Conservation (phyloP, 2,329 filamentous ascomycete species). For the Phialophora verrucosa region DNA sequence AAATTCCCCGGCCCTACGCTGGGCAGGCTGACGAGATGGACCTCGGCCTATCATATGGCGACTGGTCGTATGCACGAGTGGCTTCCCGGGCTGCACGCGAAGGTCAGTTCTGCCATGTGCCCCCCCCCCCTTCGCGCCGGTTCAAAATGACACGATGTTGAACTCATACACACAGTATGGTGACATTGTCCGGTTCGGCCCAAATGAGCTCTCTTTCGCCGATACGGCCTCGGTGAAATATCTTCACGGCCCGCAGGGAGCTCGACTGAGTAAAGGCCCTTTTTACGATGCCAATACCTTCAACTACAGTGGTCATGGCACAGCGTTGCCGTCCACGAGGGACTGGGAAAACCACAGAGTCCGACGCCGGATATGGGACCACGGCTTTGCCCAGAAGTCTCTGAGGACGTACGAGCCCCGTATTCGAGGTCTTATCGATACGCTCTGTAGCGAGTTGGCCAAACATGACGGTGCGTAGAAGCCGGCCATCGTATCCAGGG, state of each 20-base stretch:
- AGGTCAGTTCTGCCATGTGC: background rate
- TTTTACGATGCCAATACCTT: slow-evolving; percentile 3
- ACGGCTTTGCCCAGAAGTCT: slow-evolving; percentile 70
- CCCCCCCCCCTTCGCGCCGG: no score
- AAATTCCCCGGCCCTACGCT: background rate
- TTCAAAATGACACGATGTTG: background rate
- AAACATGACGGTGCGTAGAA: slow-evolving; percentile 2
- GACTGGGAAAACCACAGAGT: slow-evolving; percentile 9
- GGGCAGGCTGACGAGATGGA: slow-evolving; percentile 6
- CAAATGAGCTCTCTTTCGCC: slow-evolving; percentile 65
- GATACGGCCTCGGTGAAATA: slow-evolving; percentile 73
- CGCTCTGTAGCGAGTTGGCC: background rate
- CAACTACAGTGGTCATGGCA: background rate
- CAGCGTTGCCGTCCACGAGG: background rate
- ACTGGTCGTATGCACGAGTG: background rate
- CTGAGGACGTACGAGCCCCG: slow-evolving; percentile 63
- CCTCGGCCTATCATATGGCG: background rate
- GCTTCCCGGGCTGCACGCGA: slow-evolving; percentile 3
- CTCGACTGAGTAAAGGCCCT: background rate
- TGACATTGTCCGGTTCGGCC: slow-evolving; percentile 18
- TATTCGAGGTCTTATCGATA: slow-evolving; percentile 4
- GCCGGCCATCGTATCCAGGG: no score
- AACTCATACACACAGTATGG: background rate
- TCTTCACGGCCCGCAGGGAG: slow-evolving; percentile 70
- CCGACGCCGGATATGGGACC: slow-evolving; percentile 7